Percentiles rank a stretch among this genome's conserved stretches.
phyloP scores from a whole-genome alignment of 495 filamentous ascomycete species.

The Podospora anserina region DNA sequence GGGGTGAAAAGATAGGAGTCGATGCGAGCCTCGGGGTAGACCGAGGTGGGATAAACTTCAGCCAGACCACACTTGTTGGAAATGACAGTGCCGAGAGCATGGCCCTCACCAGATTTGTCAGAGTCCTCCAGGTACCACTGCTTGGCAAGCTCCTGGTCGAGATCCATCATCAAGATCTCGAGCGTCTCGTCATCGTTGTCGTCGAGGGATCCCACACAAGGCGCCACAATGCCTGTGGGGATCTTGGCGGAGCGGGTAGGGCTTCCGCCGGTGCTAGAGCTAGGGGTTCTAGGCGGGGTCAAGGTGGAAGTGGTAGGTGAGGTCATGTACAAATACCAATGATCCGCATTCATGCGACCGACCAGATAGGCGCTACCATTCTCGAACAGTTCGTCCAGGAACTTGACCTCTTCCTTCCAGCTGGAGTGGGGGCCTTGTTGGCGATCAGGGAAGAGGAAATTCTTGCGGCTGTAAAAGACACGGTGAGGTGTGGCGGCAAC shows the following conservation, averaged over 20 bases:
- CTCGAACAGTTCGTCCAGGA: slow-evolving; percentile 82
- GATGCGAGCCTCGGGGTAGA: slow-evolving; percentile 89
- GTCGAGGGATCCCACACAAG: slow-evolving; percentile 43
- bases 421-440: slow-evolving; percentile 93
- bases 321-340: slow-evolving; percentile 98
- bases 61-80: slow-evolving; percentile 87
- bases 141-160: slow-evolving; percentile 87
- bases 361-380: slow-evolving; percentile 99
- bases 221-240: slow-evolving; percentile 67
- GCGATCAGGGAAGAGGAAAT: slow-evolving; percentile 93
- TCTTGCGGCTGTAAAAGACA: slow-evolving; percentile 98
- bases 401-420: slow-evolving; percentile 94
- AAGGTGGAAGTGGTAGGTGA: slow-evolving; percentile 69
- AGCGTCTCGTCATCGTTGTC: slow-evolving; percentile 77
- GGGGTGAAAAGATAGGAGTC: slow-evolving; percentile 97
- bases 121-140: slow-evolving; percentile 96
- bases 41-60: slow-evolving; percentile 79
- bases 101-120: slow-evolving; percentile 88
- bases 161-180: slow-evolving; percentile 97
- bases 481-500: slow-evolving; percentile 84
- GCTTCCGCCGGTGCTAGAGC: slow-evolving; percentile 24
- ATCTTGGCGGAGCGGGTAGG: slow-evolving; percentile 42
- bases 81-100: slow-evolving; percentile 88
- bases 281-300: slow-evolving; percentile 80
- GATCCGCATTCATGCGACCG: slow-evolving; percentile 99